These are phyloP conservation scores for Trametes sanguinea DNA, from an alignment of 768 basidiomycete species.

Conservation along the genomic window DNA sequence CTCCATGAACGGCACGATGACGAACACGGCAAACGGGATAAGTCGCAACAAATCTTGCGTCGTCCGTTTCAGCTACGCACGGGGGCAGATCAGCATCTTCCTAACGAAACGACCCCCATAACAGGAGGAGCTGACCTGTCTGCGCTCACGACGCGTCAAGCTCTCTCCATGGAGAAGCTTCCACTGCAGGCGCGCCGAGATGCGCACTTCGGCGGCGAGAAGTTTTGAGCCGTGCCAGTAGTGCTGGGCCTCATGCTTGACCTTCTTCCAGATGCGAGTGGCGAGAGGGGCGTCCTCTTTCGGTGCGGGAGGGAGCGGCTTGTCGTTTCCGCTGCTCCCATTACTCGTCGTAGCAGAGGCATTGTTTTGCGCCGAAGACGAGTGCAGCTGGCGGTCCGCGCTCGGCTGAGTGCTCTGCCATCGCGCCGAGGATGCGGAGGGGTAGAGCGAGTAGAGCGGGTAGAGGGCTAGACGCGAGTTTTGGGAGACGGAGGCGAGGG, in stretches of 20 bases:
- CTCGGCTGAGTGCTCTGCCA: slow-evolving; percentile 9
- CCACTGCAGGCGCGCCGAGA: slow-evolving; percentile 84
- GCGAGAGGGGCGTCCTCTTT: slow-evolving; percentile 47
- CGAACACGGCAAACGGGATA: slow-evolving; percentile 92
- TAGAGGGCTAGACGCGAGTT: slow-evolving; percentile 6
- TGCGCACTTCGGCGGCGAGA: slow-evolving; percentile 90
- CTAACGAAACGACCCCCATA: background rate
- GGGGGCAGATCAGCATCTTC: background rate
- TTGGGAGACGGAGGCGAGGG: slow-evolving; percentile 25
- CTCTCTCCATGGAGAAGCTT: slow-evolving; percentile 90
- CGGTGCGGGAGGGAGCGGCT: slow-evolving; percentile 46
- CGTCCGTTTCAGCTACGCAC: slow-evolving; percentile 78
- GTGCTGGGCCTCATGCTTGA: slow-evolving; percentile 94
- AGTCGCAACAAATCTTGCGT: slow-evolving; percentile 91
- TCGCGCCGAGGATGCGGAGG: background rate
- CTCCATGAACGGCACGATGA: slow-evolving; percentile 99
- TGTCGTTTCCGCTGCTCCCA: slow-evolving; percentile 41
- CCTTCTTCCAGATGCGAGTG: slow-evolving; percentile 81
- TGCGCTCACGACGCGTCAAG: slow-evolving; percentile 88
- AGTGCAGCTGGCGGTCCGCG: slow-evolving; percentile 16
- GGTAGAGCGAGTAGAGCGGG: background rate
- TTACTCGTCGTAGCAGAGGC: slow-evolving; percentile 21
- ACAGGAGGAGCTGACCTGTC: slow-evolving; percentile 62
- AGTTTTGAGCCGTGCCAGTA: slow-evolving; percentile 98
- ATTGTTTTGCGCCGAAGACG: slow-evolving; percentile 20